A percentile compares a stretch with the other conserved stretches of the same genome.
Conservation (phyloP, 257 asterid species). For the Nicotiana benthamiana region DNA sequence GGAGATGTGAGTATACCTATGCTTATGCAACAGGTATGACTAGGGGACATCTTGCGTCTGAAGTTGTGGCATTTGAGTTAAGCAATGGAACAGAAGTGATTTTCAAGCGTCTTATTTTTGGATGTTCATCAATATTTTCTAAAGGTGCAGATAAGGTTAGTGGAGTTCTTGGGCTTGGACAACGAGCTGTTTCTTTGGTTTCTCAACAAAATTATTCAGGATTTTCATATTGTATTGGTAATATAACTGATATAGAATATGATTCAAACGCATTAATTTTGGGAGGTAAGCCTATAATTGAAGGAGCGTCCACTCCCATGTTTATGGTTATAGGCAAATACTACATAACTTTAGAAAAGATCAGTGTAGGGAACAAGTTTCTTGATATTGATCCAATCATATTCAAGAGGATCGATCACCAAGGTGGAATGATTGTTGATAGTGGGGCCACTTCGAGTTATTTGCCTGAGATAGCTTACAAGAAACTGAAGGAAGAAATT, state of each 20-base stretch:
- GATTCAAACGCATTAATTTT: not conserved
- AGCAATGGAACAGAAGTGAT: not conserved
- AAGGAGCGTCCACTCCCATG: not conserved
- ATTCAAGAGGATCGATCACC: not conserved
- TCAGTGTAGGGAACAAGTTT: not conserved
- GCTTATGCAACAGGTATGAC: not conserved
- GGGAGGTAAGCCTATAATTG: not conserved
- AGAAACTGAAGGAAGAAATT: not conserved
- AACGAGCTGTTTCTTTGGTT: not conserved
- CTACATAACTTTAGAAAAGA: not conserved
- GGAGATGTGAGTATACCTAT: not conserved
- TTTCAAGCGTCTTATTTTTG: not conserved
- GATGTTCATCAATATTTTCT: not conserved
- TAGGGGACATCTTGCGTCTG: not conserved
- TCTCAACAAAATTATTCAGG: not conserved
- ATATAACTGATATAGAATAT: not conserved
- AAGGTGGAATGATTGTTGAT: not conserved
- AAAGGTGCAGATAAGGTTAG: not conserved
- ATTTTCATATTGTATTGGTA: not conserved
- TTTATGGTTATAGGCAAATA: not conserved
- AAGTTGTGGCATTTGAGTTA: not conserved
- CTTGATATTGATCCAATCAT: not conserved
- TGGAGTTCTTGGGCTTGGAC: not conserved
- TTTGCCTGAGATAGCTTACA: not conserved
- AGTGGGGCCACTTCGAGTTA: not conserved